Evolutionary conservation across 1,284 basidiomycete species (phyloP).

Genomic region (Leccinum ponderosum): DNA sequence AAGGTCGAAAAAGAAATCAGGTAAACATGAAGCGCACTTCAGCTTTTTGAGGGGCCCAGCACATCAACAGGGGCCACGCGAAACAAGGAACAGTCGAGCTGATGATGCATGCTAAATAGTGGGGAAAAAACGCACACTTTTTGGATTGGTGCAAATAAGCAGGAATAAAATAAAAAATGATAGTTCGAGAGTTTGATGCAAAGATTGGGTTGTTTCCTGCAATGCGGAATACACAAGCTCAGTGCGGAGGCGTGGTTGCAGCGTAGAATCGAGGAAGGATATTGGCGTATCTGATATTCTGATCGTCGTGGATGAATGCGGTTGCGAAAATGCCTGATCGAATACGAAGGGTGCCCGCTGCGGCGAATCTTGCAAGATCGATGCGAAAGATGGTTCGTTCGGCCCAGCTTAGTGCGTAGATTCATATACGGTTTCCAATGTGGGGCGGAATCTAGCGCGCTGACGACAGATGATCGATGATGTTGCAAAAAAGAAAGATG

Average conservation of each 20-base stretch:
- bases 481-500: conserved; percentile 20
- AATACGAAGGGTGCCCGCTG: conserved; percentile 19
- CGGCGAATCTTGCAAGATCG: conserved; percentile 31
- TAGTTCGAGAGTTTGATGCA: conserved; percentile 34
- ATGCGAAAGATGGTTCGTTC: conserved; percentile 29
- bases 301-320: conserved; percentile 26
- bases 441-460: conserved; percentile 13
- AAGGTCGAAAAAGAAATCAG: conserved; percentile 10
- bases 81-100: conserved; percentile 24
- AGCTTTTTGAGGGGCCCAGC: conserved; percentile 26
- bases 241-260: conserved; percentile 12
- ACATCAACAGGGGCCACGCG: conserved; percentile 13
- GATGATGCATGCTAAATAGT: conserved; percentile 31
- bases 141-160: conserved; percentile 36
- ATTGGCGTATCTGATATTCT: conserved; percentile 24
- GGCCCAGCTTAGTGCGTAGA: conserved; percentile 22
- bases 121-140: conserved; percentile 24
- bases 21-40: conserved; percentile 30
- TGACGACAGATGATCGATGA: conserved; percentile 17
- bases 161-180: conserved; percentile 34
- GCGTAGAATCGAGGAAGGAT: conserved; percentile 21
- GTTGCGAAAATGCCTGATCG: conserved; percentile 24
- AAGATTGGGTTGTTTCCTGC: conserved; percentile 33
- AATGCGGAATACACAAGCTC: conserved; percentile 22
- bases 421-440: conserved; percentile 27